Conservation (phyloP, 2,329 filamentous ascomycete species). For the Monilinia aucupariae region DNA sequence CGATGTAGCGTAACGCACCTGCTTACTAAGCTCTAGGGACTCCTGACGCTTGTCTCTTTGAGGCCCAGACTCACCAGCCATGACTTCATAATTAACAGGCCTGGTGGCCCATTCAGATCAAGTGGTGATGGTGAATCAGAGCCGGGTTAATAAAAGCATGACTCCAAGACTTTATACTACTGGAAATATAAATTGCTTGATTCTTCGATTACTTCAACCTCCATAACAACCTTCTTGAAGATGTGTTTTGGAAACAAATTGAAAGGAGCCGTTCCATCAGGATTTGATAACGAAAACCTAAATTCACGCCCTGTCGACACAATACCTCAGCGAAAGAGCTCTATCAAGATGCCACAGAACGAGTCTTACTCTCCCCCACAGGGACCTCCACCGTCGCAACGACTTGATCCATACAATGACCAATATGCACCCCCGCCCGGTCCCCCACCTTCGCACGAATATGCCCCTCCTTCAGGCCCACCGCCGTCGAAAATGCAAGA, state of each 20-base stretch:
- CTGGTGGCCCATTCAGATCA: neutral
- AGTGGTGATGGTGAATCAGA: neutral
- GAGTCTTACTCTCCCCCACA: constrained; percentile 34
- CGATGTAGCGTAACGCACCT: too few species aligned
- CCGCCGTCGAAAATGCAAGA: constrained; percentile 33
- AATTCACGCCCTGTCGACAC: constrained; percentile 28
- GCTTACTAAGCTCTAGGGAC: too few species aligned
- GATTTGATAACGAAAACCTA: constrained; percentile 16
- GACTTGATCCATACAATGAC: constrained; percentile 30
- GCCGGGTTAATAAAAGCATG: too few species aligned
- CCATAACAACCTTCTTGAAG: neutral
- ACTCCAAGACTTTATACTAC: neutral
- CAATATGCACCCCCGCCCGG: constrained; percentile 23
- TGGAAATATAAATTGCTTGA: neutral
- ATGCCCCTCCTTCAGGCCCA: constrained; percentile 38
- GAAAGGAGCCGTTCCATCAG: constrained; percentile 26
- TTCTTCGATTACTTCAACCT: neutral
- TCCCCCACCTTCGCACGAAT: constrained; percentile 37
- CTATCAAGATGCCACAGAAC: constrained; percentile 29
- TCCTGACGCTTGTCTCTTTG: too few species aligned
- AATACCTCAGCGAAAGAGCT: constrained; percentile 18
- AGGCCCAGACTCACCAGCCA: neutral
- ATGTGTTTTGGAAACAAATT: constrained; percentile 32
- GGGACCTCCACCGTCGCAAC: constrained; percentile 24
- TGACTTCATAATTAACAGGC: constrained; percentile 5